phyloP scores from a whole-genome alignment of 768 basidiomycete genomes.

The Botryobasidium botryosum region DNA sequence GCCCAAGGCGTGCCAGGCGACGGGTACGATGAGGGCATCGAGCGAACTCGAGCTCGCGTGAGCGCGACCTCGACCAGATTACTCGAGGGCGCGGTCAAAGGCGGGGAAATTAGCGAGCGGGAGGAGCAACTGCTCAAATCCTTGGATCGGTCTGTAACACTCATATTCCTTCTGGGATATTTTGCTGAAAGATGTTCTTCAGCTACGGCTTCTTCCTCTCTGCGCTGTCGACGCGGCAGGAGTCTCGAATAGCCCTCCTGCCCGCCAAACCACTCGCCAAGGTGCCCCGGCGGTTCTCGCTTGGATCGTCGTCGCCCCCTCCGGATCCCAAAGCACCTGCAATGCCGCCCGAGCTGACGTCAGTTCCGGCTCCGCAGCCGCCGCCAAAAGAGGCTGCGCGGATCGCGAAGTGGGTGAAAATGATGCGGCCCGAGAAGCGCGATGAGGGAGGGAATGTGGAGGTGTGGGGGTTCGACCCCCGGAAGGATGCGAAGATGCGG shows the following conservation, averaged over 20 bases:
- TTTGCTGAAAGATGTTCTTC: neutral
- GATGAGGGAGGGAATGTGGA: slow-evolving; percentile 65
- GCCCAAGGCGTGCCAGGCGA: slow-evolving; percentile 65
- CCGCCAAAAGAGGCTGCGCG: slow-evolving; percentile 45
- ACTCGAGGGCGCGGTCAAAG: slow-evolving; percentile 23
- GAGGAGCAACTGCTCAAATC: slow-evolving; percentile 56
- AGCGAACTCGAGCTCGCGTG: slow-evolving; percentile 70
- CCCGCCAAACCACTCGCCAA: slow-evolving; percentile 44
- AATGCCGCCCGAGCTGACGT: slow-evolving; percentile 24
- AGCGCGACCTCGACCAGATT: no score
- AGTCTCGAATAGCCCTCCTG: slow-evolving; percentile 57
- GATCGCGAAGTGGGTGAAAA: slow-evolving; percentile 88
- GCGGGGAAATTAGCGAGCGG: slow-evolving; percentile 44
- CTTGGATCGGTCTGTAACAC: slow-evolving; percentile 70
- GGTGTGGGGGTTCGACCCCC: slow-evolving; percentile 48
- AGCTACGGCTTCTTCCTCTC: slow-evolving; percentile 88
- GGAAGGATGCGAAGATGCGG: slow-evolving; percentile 24
- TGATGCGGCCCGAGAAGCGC: slow-evolving; percentile 45
- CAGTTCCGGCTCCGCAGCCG: slow-evolving; percentile 29
- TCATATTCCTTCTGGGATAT: no score
- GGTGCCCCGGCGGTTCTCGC: slow-evolving; percentile 28
- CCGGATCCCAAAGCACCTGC: slow-evolving; percentile 27
- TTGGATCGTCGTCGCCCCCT: slow-evolving; percentile 12
- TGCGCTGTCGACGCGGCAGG: slow-evolving; percentile 43
- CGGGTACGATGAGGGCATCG: slow-evolving; percentile 85